Base-by-base conservation (phyloP, 208 protist species). In the Tritrichomonas musculus region DNA sequence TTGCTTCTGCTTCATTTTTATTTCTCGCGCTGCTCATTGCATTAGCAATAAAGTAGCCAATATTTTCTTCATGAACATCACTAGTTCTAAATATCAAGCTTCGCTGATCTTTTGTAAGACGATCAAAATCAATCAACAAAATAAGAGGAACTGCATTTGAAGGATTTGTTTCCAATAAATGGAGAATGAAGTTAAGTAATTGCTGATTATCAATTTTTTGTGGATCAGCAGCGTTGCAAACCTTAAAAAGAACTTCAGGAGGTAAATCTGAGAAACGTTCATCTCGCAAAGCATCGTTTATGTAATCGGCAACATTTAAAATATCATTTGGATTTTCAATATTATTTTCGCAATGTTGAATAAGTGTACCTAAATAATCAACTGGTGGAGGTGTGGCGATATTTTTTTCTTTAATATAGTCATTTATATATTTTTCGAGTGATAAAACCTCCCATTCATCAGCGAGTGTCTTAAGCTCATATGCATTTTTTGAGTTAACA, bases 361-460 rank as follows among this genome's bases (percentile, higher is more conserved):
- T 82, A 17, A 82, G 41, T 30, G 49, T 82, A 30, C 73, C 73
- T 14, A 82, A 41, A 50, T 82, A 82, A 25, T 82, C 73, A 30
- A 82, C 50, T 82, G 33, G 27, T 82, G 73, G 73, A 47, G 73
- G 73, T 50, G 73, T 14, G 1, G 30, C 11, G 27, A 82, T 30
- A 30, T 82, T 82, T 9, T 82, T 82, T 39, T 82, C 73, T 82
- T 82, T 39, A 30, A 82, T 82, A 41, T 82, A 82, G 41, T 82
- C 50, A 47, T 82, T 39, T n/a, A 82, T 39, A 17, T 47, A 82
- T 47, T 82, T 82, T 27, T 82, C 33, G 4, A 82, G 41, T 50
- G 73, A 50, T 82, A 41, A 41, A 82, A 82, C 73, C 50, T 82
- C 41, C 33, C 33, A 82, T 30, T 82, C 73, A 50, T 82, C 41